These are phyloP conservation scores for Acanthamoeba lenticulata DNA, from an alignment of 208 protist species.

Conservation along the genomic window DNA sequence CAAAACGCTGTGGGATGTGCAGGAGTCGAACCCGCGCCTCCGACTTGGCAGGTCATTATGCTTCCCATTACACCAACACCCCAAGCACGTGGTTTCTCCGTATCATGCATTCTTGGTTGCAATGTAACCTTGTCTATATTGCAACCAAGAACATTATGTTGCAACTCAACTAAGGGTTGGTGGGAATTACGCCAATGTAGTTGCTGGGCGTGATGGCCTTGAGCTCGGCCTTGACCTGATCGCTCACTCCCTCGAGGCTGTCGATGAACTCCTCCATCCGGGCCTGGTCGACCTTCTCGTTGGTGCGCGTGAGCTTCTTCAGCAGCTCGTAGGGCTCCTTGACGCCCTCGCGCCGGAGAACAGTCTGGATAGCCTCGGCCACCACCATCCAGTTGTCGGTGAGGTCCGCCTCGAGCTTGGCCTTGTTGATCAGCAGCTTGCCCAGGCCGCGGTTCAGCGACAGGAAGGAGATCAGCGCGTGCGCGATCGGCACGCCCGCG, in stretches of 20 bases:
- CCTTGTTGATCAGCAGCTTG: slow-evolving; percentile 91
- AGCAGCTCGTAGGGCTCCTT: slow-evolving; percentile 62
- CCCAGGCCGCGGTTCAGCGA: slow-evolving; percentile 91
- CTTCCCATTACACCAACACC: too few relatives aligned
- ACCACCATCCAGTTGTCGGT: slow-evolving; percentile 94
- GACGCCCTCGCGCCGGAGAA: slow-evolving; percentile 87
- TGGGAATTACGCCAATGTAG: slow-evolving; percentile 81
- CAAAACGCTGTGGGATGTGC: too few relatives aligned
- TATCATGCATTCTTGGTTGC: too few relatives aligned
- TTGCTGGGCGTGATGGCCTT: slow-evolving; percentile 84
- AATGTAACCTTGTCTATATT: too few relatives aligned
- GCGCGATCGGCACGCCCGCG: slow-evolving; percentile 93
- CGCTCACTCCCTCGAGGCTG: slow-evolving; percentile 87
- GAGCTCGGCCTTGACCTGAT: slow-evolving; percentile 92
- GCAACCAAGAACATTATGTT: too few relatives aligned
- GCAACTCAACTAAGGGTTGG: too few relatives aligned
- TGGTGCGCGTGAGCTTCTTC: slow-evolving; percentile 80
- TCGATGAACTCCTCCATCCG: slow-evolving; percentile 90
- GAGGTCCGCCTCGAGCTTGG: slow-evolving; percentile 89
- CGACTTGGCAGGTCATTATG: too few relatives aligned
- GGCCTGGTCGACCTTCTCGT: slow-evolving; percentile 83
- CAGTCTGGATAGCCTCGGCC: slow-evolving; percentile 95
- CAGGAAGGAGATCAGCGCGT: slow-evolving; percentile 91
- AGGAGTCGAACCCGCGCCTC: too few relatives aligned
- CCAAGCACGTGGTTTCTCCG: too few relatives aligned